Base-by-base conservation (phyloP, 164 flowering plant species). In the Vitis rotundifolia region DNA sequence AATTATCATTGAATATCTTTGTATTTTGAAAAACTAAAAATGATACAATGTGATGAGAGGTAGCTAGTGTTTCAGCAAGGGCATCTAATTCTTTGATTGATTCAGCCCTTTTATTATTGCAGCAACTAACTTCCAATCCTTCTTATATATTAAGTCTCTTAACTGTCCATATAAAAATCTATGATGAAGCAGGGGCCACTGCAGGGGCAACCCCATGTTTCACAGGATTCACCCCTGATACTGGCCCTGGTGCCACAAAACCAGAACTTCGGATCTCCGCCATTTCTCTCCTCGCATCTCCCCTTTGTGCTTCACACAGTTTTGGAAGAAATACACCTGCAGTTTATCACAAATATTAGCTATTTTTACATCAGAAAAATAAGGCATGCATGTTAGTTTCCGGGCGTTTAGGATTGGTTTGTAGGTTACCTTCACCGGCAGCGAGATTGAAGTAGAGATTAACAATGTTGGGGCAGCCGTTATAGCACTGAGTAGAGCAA, bases 381-480 rank as follows among this genome's bases (percentile, higher is more conserved):
- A 22, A 19, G 28, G 13, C 28, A 61, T 3, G 1, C 28, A 22
- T 53, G 56, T n/a, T 53, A 4, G 16, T 53, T n/a, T 22, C 26
- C 26, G n/a, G 56, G 16, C 16, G 56, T n/a, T 53, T 65, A 19
- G 18, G 16, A 51, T 16, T 53, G 1, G 13, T 52, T n/a, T 54
- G 11, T 61, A 48, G 14, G 50, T 56, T 75, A 87, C 95, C 93
- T 87, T 90, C 95, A 12, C 90, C 89, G 5, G 90, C 93, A 37
- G 95, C 95, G 1, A 90, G 89, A 57, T 83, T 88, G 85, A 86
- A 88, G 85, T 84, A 87, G 55, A 90, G 91, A 71, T 90, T 89
- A 53, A 90, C 86, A 52, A 89, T 70, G 83, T 90, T 90, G 76
- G 90, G 89, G 81, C 93, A 88, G 63, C 26, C 47, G 8, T 68